Evolutionary conservation across 2,329 filamentous ascomycete species (phyloP).

Genomic region (Ceratocystis ficicola): DNA sequence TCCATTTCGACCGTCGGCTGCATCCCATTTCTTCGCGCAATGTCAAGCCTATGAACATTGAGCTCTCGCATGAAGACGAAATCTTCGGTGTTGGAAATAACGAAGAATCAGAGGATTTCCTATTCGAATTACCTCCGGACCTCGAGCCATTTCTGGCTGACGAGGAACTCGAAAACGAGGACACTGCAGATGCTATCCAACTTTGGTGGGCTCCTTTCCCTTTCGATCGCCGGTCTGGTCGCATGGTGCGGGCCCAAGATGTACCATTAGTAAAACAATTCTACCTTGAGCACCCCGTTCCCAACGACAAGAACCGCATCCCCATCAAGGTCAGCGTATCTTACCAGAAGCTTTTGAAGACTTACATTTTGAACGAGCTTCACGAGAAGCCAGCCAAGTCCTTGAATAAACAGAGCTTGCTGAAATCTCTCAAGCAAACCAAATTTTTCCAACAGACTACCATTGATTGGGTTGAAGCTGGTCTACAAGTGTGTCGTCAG

Average conservation of each 20-base stretch:
- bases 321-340: conserved; percentile 96
- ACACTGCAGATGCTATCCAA: conserved; percentile 82
- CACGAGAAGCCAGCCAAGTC: conserved; percentile 95
- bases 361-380: conserved; percentile 87
- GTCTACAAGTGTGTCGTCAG: conserved; percentile 92
- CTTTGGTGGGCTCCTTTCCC: conserved; percentile 98
- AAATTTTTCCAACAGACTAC: conserved; percentile 99
- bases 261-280: conserved; percentile 95
- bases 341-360: conserved; percentile 95
- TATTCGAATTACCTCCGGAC: conserved; percentile 68
- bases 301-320: conserved; percentile 41
- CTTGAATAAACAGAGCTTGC: conserved; percentile 83
- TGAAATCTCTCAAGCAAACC: conserved; percentile 82
- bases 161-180: conserved; percentile 75
- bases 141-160: conserved; percentile 82
- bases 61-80: conserved; percentile 81
- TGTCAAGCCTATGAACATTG: conserved; percentile 88
- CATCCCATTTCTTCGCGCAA: conserved; percentile 94
- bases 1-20: conserved; percentile 96
- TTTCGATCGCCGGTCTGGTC: conserved; percentile 84
- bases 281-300: conserved; percentile 92
- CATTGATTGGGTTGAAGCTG: conserved; percentile 98
- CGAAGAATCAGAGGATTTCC: conserved; percentile 62
- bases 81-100: conserved; percentile 74
- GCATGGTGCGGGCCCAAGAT: conserved; percentile 94